Conservation (phyloP, 1,284 basidiomycete species). For the Cutaneotrichosporon mucoides region DNA sequence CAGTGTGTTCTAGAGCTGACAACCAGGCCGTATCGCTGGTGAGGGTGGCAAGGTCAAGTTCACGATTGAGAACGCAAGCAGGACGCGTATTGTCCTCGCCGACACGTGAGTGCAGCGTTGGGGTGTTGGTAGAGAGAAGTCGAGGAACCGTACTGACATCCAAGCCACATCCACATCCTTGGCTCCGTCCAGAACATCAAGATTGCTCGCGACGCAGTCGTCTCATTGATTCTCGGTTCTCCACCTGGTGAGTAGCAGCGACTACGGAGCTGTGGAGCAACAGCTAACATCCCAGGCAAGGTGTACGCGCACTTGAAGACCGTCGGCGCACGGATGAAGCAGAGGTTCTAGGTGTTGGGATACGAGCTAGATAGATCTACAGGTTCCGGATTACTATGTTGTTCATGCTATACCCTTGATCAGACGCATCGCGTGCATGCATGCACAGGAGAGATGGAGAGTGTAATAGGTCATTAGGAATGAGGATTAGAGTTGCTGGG, state of each 20-base stretch:
- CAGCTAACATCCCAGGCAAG: conserved; percentile 55
- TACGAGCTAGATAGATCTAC: background rate
- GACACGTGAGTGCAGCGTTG: conserved; percentile 69
- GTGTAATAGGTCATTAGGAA: background rate
- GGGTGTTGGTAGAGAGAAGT: no score
- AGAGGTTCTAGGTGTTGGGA: conserved; percentile 56
- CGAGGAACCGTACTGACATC: background rate
- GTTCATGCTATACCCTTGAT: conserved; percentile 21
- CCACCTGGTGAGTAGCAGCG: conserved; percentile 64
- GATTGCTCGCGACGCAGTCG: conserved; percentile 90
- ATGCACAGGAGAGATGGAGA: no score
- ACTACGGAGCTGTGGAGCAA: background rate
- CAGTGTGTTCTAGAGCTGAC: conserved; percentile 5
- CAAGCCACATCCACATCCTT: conserved; percentile 57
- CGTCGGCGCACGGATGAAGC: conserved; percentile 87
- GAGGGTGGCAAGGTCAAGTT: conserved; percentile 98
- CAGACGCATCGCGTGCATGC: no score
- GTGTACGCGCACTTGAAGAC: conserved; percentile 89
- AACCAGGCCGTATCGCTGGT: conserved; percentile 86
- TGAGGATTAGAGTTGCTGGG: background rate
- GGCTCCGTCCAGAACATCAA: conserved; percentile 77
- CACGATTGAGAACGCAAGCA: conserved; percentile 93
- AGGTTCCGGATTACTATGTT: conserved; percentile 11
- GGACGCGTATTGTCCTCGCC: conserved; percentile 92
- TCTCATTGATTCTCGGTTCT: conserved; percentile 89